Base-by-base conservation (phyloP, 169 alveolate species). In the Plasmodium reichenowi region DNA sequence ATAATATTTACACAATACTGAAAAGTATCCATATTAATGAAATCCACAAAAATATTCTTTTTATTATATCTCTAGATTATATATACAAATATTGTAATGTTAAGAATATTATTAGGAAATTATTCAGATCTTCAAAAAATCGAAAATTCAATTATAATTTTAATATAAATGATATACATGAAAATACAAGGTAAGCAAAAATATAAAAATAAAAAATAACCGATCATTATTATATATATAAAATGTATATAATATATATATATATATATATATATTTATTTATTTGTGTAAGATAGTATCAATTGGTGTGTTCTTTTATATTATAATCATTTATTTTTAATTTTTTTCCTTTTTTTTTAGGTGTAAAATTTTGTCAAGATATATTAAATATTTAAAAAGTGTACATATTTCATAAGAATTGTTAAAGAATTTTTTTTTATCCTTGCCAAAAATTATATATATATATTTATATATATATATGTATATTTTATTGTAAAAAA, bases 21-120 rank as follows among this genome's bases (percentile, higher is more conserved):
- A 67, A n/a, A 67, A 43, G 43, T 32, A 67, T 13, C 15, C 24
- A 67, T 38, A 12, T 29, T 12, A 17, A 67, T 12, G 62, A 67
- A 3, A 22, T 67, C 4, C 13, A 58, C 15, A 29, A 47, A 15
- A 67, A 67, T 67, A 15, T 43, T 38, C 38, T 67, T 67, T 67
- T 67, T 20, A 47, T 47, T 38, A 38, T 67, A 38, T 54, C 74
- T 15, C 47, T 67, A 15, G 74, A 67, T 20, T 67, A 67, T 67
- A 67, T 67, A 38, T 45, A 38, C 20, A 15, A 67, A 9, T 38
- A 6, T 7, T 38, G 43, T 13, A 67, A 67, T 15, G 58, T 67
- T 9, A 67, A 38, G 6, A 17, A 32, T 2, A 67, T 67, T 32
- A 13, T 43, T 38, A 38, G 38, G 38, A 67, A 32, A 15, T 38